A percentile compares a stretch with the other conserved stretches of the same genome.
phyloP scores from a whole-genome alignment of 139 green algal genomes.

The Volvox africanus region DNA sequence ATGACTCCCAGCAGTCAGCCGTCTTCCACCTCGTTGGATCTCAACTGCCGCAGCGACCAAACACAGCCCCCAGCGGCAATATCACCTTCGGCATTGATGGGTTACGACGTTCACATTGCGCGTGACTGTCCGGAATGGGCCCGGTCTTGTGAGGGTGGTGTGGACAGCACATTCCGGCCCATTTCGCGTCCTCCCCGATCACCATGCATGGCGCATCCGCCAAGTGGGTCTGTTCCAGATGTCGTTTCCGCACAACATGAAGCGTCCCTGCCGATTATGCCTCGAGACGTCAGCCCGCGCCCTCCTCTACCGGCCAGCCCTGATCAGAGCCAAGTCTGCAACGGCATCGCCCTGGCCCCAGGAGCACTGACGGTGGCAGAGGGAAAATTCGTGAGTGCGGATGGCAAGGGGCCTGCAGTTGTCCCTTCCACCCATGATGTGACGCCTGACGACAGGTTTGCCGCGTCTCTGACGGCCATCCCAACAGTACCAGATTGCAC shows the following conservation, averaged over 20 bases:
- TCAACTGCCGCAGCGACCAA: slow-evolving; percentile 34
- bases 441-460: neutral
- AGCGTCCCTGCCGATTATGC: too few relatives aligned
- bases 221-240: too few relatives aligned
- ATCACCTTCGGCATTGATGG: neutral
- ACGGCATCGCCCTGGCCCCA: neutral
- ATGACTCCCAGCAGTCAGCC: slow-evolving; percentile 5
- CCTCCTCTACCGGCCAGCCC: neutral
- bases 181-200: neutral
- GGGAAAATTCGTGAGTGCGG: neutral
- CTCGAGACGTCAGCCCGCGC: neutral
- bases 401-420: neutral
- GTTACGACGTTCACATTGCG: neutral
- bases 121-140: too few relatives aligned
- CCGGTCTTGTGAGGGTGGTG: neutral
- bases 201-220: too few relatives aligned
- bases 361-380: neutral
- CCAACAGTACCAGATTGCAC: too few relatives aligned
- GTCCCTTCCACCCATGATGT: neutral
- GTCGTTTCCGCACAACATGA: too few relatives aligned
- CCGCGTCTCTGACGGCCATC: too few relatives aligned
- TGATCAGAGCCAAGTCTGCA: neutral
- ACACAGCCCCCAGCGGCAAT: neutral
- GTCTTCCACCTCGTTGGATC: slow-evolving; percentile 15
- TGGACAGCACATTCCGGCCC: neutral